A percentile compares a stretch with the other conserved stretches of the same genome.
Evolutionary conservation across 805 yeast genomes (phyloP).

Genomic region (Ogataea saltuana): DNA sequence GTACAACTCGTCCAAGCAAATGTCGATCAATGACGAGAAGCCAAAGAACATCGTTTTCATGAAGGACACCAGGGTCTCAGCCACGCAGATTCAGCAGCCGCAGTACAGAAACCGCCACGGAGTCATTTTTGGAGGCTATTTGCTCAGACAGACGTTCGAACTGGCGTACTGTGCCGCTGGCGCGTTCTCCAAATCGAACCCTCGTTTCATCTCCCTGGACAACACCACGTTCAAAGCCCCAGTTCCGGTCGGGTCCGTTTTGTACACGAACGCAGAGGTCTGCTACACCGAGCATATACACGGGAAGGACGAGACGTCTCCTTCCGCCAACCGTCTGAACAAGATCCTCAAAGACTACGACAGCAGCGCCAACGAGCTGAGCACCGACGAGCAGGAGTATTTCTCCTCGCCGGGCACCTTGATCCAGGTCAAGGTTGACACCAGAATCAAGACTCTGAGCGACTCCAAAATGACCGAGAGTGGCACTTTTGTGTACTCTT

Average conservation of each 20-base stretch:
- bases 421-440: constrained; percentile 86
- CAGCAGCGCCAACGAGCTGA: constrained; percentile 56
- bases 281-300: constrained; percentile 84
- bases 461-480: constrained; percentile 61
- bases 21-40: constrained; percentile 36
- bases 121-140: constrained; percentile 93
- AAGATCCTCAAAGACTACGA: constrained; percentile 47
- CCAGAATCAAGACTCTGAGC: constrained; percentile 64
- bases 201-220: constrained; percentile 87
- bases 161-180: constrained; percentile 93
- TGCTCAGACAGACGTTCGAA: constrained; percentile 90
- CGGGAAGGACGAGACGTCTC: constrained; percentile 29
- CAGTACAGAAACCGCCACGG: constrained; percentile 94
- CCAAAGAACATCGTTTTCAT: constrained; percentile 61
- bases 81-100: constrained; percentile 92
- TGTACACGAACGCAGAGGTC: constrained; percentile 78
- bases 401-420: constrained; percentile 80
- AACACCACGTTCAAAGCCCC: constrained; percentile 92
- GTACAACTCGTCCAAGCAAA: constrained; percentile 57
- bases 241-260: constrained; percentile 92
- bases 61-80: constrained; percentile 68
- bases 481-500: constrained; percentile 87
- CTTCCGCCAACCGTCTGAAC: constrained; percentile 27
- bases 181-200: constrained; percentile 79
- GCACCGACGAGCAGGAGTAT: constrained; percentile 55